Evolutionary conservation across 106 monocot species (phyloP), one percentile per base, ranked within the genome.

Genomic region (Narthecium ossifragum): DNA sequence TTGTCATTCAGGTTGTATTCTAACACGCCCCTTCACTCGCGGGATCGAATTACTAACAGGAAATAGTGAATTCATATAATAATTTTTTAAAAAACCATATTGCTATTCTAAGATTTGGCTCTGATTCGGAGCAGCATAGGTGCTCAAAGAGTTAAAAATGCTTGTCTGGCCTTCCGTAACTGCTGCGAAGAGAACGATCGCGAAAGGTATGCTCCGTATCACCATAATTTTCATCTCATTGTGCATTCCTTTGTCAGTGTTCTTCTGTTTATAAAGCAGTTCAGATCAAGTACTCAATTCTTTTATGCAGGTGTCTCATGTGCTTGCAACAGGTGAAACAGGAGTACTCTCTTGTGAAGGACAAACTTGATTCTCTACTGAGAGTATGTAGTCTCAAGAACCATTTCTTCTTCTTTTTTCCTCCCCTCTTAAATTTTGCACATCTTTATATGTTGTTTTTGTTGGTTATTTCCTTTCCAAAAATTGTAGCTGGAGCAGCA

Each of bases 401-500:
- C n/a, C n/a, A n/a, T n/a, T 47, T 15, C 1, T 26, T 45, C 26
- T 27, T 30, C 36, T 28, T 26, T 59, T 31, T 0, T 53, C 28
- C 38, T 20, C 10, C 11, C 26, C 25, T 54, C 24, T 27, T 21
- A 34, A 7, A 40, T 12, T 20, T 23, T 20, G 8, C 3, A 46
- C 34, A 9, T 9, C 27, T 26, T 9, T 39, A n/a, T 31, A 17
- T 47, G 10, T 20, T 14, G 3, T 29, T 55, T 14, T 25, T 60
- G 20, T 48, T 7, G 12, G 9, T 61, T 32, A 21, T 7, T 37
- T 28, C 48, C 32, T 32, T 39, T 60, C 10, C 5, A 54, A 31
- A 22, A 15, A 25, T 47, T 75, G 31, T 46, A 87, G 86, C 36
- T 87, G 68, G 78, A 87, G 78, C 70, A 82, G 70, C 86, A 87